These are phyloP conservation scores for Heimioporus retisporus DNA, from an alignment of 1,284 basidiomycete genomes.

Conservation along the genomic window DNA sequence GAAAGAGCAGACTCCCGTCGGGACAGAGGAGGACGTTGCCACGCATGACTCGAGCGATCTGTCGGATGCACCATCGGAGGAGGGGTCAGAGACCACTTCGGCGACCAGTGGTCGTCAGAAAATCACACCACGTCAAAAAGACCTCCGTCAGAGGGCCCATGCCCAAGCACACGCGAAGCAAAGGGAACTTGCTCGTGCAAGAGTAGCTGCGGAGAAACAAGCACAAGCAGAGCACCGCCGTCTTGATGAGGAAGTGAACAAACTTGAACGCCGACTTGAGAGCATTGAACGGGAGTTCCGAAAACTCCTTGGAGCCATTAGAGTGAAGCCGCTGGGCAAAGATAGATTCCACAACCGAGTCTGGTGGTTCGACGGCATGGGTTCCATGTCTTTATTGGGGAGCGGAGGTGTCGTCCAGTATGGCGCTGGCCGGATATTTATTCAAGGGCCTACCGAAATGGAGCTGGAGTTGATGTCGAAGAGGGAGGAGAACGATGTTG, in stretches of 20 bases:
- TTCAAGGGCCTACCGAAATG: constrained; percentile 89
- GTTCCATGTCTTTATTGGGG: constrained; percentile 81
- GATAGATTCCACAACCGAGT: constrained; percentile 96
- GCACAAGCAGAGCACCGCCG: constrained; percentile 82
- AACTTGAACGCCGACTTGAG: constrained; percentile 83
- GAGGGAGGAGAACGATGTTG: constrained; percentile 69
- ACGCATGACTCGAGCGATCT: constrained; percentile 76
- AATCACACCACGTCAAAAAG: constrained; percentile 60
- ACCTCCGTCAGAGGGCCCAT: constrained; percentile 64
- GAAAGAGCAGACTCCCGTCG: constrained; percentile 53
- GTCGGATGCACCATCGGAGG: constrained; percentile 74
- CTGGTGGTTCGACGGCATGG: constrained; percentile 99
- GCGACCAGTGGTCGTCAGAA: constrained; percentile 55
- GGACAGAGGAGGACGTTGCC: constrained; percentile 63
- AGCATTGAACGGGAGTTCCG: constrained; percentile 95
- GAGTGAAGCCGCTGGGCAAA: constrained; percentile 89
- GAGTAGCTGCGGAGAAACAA: constrained; percentile 76
- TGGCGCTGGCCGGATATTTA: constrained; percentile 89
- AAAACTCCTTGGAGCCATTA: constrained; percentile 83
- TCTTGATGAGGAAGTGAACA: constrained; percentile 89
- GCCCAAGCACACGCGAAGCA: constrained; percentile 77
- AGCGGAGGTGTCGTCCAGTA: constrained; percentile 83
- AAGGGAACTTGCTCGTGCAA: constrained; percentile 79
- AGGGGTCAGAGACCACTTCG: constrained; percentile 59
- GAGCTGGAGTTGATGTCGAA: constrained; percentile 77